Conservation (phyloP, 164 flowering plant species). For the Umbellularia californica region DNA sequence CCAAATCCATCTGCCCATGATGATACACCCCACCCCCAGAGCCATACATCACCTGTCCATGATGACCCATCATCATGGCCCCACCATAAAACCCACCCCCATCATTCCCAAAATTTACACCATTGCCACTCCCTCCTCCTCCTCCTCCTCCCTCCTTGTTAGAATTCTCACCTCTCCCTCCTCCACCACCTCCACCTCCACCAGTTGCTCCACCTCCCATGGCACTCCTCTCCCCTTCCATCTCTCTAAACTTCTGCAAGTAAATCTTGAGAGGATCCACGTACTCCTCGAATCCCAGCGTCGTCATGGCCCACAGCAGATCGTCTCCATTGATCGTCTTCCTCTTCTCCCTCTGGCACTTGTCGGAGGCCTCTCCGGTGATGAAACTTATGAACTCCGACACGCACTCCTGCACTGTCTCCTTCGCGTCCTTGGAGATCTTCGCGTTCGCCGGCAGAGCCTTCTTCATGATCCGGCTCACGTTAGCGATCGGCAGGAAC, state of each 20-base stretch:
- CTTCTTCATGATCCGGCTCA: constrained; percentile 62
- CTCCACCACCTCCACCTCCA: constrained; percentile 9
- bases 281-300: constrained; percentile 59
- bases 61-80: constrained; percentile 34
- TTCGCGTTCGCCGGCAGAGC: constrained; percentile 57
- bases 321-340: constrained; percentile 69
- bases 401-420: constrained; percentile 64
- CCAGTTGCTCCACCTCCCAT: constrained; percentile 15
- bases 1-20: not conserved
- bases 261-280: constrained; percentile 54
- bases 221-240: constrained; percentile 44
- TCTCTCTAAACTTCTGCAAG: constrained; percentile 44
- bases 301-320: constrained; percentile 63
- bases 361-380: constrained; percentile 61
- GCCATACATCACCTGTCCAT: constrained; percentile 34
- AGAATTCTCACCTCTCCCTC: constrained; percentile 8
- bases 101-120: constrained; percentile 16
- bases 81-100: constrained; percentile 23
- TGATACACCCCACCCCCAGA: constrained; percentile 2
- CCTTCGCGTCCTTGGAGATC: constrained; percentile 63
- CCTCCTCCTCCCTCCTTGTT: constrained; percentile 10
- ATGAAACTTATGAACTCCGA: constrained; percentile 66
- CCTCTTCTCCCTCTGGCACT: constrained; percentile 59
- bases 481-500: constrained; percentile 58
- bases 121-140: constrained; percentile 16